Evolutionary conservation across 371 early-diverging fungal species (phyloP), one percentile per base, ranked within the genome.

Genomic region (Choanephora cucurbitarum): DNA sequence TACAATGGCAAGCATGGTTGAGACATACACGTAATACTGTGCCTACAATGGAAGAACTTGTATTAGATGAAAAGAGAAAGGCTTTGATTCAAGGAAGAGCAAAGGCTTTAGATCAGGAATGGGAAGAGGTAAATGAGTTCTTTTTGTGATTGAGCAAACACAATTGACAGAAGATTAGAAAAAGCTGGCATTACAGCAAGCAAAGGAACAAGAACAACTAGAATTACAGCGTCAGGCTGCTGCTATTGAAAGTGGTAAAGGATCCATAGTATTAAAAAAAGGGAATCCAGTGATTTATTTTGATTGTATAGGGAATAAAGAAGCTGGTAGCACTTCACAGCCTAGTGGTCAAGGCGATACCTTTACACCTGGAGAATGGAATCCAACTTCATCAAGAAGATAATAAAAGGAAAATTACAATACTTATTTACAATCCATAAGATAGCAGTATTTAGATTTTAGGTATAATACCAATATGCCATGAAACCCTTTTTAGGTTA

Each of bases 1-100:
- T 86, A 5, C 88, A 87, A 70, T 89, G 90, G 90, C 83, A 83
- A 46, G 67, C 87, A 42, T 89, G 90, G 90, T 69, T 89, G 54
- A 66, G 88, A 52, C 85, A 87, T 49, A 85, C 84, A 8, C 72
- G 90, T 34, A 63, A 54, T n/a, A 72, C 62, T 9, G 67, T 85
- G 3, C 87, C 87, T 5, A 78, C 83, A 6, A 52, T 73, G 14
- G 72, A 76, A 33, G 89, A 84, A 61, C 52, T 79, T 9, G 32
- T 72, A 3, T 44, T 46, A 24, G 79, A 75, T 39, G 70, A 70
- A 28, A 58, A 47, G 47, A 63, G 72, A 59, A 61, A 55, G 31
- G 47, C 44, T 0, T 37, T 67, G 18, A 66, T 92, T 72, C 58
- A 87, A 66, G 64, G 88, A 79, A 64, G 74, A 64, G 69, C 85